Base-by-base conservation (phyloP, 495 filamentous ascomycete genomes). In the Barbatosphaeria neglecta region DNA sequence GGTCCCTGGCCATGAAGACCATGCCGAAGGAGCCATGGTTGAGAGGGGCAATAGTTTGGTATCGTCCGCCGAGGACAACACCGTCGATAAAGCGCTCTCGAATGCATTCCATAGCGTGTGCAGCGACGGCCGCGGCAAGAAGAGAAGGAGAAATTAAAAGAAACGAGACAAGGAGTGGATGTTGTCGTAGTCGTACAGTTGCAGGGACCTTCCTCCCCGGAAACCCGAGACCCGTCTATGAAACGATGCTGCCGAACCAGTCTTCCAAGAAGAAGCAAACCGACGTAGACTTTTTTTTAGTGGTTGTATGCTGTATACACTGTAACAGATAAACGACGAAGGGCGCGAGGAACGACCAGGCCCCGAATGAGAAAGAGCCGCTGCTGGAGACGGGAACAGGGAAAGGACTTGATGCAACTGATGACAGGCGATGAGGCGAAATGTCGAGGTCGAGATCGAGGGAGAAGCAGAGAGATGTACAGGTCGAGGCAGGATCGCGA, bases 1-100 rank as follows among this genome's bases (percentile, higher is more conserved):
- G 73, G 65, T 98, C 90, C 55, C 71, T 83, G 44, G 92, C 93
- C 64, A 88, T 79, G 66, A 94, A 95, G 53, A 98, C 92, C 84
- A 94, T 89, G 52, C 92, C 92, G 60, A 96, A 98, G 20, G 92
- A 98, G 55, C 92, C 92, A 75, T 96, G 87, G 60, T 98, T 97
- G 69, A 98, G 86, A 33, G 90, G 89, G 56, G 88, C 85, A 58
- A 95, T 70, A 35, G 87, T 90, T 64, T 83, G 76, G 64, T 92
- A 98, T 47, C 93, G 89, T 53, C 84, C 85, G 64, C 84, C 81
- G 63, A 92, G 73, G 47, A 92, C 56, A 59, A 81, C 74, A 44
- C 84, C 86, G 63, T 81, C 67, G 47, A 76, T 68, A 62, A 92
- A 90, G 49, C 72, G 73, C 65, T 83, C 77, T 61, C 78, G 80